Evolutionary conservation across 2,329 filamentous ascomycete species (phyloP), one percentile per base, ranked within the genome.

Genomic region (Calonectria crousiana): DNA sequence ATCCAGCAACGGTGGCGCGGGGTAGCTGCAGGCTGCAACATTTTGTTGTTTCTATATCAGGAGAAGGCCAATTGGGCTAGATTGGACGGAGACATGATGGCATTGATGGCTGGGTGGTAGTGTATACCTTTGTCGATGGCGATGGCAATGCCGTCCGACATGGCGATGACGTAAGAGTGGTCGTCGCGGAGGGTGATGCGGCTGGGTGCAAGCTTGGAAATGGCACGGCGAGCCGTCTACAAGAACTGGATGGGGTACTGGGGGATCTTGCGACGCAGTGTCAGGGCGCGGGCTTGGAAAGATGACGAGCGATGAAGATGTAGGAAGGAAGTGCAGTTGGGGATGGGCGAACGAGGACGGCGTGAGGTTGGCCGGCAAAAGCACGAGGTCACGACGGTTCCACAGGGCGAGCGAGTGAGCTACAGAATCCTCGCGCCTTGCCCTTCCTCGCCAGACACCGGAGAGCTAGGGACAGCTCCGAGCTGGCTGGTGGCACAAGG

Each of bases 91-190:
- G 56, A 23, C 6, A 34, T 51, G 53, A 56, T 70, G 69, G 72
- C 69, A 76, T 62, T 66, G 72, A 77, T 73, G 69, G 66, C 49
- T 72, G 30, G 68, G 58, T 60, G 74, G 81, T 73, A 72, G 65
- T 70, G 66, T 72, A 75, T 82, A 84, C 83, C 83, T 84, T 83
- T 84, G 78, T 82, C 82, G 78, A 84, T 79, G 75, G 83, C 82
- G 77, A 81, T 80, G 69, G 81, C 79, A 74, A 81, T 81, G 76
- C 78, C 81, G 82, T 84, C 82, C 72, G 83, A 79, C 83, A 84
- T 84, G 79, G 68, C 74, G 82, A 81, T 82, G 81, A 83, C 79
- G 82, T 83, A 83, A 83, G 79, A 77, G 72, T 52, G 70, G 74
- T 49, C 69, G 76, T 77, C 75, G 78, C 74, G 69, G 56, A 67